Evolutionary conservation across 768 basidiomycete genomes (phyloP).

Genomic region (Hygrophorus russula): DNA sequence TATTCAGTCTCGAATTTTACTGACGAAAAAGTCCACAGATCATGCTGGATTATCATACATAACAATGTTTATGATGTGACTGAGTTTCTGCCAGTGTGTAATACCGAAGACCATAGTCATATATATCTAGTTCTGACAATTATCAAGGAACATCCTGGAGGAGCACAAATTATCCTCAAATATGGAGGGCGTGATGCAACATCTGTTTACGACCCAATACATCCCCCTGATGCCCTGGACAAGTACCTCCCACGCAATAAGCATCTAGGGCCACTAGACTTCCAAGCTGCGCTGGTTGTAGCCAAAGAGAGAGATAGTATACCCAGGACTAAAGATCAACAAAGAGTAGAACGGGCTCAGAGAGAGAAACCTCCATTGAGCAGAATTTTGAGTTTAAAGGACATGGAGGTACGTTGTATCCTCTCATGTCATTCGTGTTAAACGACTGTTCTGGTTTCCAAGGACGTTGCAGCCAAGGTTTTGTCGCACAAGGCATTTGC

Average conservation of each 20-base stretch:
- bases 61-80: constrained; percentile 82
- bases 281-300: constrained; percentile 28
- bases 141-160: constrained; percentile 66
- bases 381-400: constrained; percentile 62
- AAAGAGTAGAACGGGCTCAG: constrained; percentile 53
- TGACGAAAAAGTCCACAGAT: constrained; percentile 25
- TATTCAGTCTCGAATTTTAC: not conserved
- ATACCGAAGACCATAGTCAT: not conserved
- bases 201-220: constrained; percentile 65
- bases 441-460: constrained; percentile 1
- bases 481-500: constrained; percentile 68
- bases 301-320: constrained; percentile 25
- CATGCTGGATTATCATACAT: constrained; percentile 78
- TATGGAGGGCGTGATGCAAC: constrained; percentile 87
- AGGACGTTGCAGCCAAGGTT: constrained; percentile 64
- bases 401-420: constrained; percentile 58
- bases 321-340: constrained; percentile 55
- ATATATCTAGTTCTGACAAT: constrained; percentile 4
- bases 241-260: constrained; percentile 59
- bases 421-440: not conserved
- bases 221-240: constrained; percentile 72
- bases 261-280: constrained; percentile 58
- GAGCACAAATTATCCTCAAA: constrained; percentile 68
- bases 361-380: constrained; percentile 52
- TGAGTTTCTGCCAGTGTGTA: constrained; percentile 53